Evolutionary conservation across 257 asterid species (phyloP).

Genomic region (Solanum pinnatisectum): DNA sequence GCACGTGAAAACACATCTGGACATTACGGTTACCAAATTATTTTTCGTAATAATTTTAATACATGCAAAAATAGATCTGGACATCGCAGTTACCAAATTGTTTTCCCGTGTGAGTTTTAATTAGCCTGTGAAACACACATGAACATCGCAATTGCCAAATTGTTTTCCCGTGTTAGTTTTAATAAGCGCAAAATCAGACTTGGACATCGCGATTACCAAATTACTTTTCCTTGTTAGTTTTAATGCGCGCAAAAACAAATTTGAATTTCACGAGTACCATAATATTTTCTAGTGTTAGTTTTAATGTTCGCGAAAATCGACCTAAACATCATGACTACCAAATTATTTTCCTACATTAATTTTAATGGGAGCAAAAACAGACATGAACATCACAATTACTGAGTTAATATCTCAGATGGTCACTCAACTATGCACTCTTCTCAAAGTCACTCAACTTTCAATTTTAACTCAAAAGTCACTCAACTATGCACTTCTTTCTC

Average conservation of each 20-base stretch:
- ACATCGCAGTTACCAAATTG: not conserved
- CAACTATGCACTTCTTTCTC: no score
- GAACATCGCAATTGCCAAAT: not conserved
- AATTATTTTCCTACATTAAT: not conserved
- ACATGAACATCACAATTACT: not conserved
- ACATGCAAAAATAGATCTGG: not conserved
- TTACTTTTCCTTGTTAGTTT: not conserved
- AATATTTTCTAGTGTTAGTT: no score
- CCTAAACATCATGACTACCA: not conserved
- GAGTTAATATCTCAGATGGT: no score
- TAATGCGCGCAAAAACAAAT: accelerated
- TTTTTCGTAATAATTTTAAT: no score
- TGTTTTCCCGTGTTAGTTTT: no score
- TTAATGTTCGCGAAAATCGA: accelerated
- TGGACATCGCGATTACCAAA: accelerated
- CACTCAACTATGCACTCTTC: no score
- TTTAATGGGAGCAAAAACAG: not conserved
- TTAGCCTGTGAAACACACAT: accelerated
- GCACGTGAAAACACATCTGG: not conserved
- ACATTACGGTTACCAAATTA: not conserved
- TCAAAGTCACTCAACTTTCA: no score
- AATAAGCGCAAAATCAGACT: accelerated
- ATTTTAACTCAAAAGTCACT: no score
- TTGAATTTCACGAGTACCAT: no score
- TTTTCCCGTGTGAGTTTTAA: not conserved